Percentiles rank a stretch among this genome's conserved stretches.
Evolutionary conservation across 225 moss, liverwort and hornwort species (phyloP).

Genomic region (Ulota crispa): DNA sequence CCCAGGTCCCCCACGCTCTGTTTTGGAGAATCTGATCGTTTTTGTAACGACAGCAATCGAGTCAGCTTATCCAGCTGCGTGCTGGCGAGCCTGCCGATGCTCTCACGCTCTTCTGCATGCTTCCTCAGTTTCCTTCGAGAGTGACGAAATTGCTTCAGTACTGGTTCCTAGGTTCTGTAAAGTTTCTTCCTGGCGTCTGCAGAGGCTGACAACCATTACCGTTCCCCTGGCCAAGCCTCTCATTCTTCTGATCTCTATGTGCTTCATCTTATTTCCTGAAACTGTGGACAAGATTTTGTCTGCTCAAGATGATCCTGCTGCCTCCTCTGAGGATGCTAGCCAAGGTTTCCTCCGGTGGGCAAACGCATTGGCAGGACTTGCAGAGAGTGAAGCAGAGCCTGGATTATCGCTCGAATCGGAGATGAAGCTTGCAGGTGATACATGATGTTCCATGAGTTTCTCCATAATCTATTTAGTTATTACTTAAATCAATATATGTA

Average conservation of each 20-base stretch:
- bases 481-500: neutral
- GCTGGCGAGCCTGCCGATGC: conserved; percentile 94
- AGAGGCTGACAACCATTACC: conserved; percentile 61
- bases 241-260: conserved; percentile 79
- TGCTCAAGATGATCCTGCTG: conserved; percentile 56
- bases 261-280: conserved; percentile 77
- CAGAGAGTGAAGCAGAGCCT: conserved; percentile 90
- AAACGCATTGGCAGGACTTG: conserved; percentile 74
- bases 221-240: conserved; percentile 91
- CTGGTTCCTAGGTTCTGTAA: conserved; percentile 68
- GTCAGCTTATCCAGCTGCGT: conserved; percentile 83
- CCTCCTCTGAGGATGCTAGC: conserved; percentile 32
- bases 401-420: conserved; percentile 87
- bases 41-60: conserved; percentile 82
- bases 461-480: neutral
- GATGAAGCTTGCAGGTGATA: conserved; percentile 88
- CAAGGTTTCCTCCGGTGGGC: conserved; percentile 80
- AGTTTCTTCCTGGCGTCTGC: conserved; percentile 67
- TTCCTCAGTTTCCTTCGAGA: conserved; percentile 80
- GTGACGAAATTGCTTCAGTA: conserved; percentile 69
- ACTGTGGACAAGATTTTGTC: conserved; percentile 69
- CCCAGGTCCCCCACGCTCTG: conserved; percentile 51
- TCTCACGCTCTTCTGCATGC: conserved; percentile 81
- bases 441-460: neutral
- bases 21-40: conserved; percentile 74